A percentile compares a stretch with the other conserved stretches of the same genome.
phyloP scores from a whole-genome alignment of 2,329 filamentous ascomycete genomes.

The Trichoderma afroharzianum region DNA sequence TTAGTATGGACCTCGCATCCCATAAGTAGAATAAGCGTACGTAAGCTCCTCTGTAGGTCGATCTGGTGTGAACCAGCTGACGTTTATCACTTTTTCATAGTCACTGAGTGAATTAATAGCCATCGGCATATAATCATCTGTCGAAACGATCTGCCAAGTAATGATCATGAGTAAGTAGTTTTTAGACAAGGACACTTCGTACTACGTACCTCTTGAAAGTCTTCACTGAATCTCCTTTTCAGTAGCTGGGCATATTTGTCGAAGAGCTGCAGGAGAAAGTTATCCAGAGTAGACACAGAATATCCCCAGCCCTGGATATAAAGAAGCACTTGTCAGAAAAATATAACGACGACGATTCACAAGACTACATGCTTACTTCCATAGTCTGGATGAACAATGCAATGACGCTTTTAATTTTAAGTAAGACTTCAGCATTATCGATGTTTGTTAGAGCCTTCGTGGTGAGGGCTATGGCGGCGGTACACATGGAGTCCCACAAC shows the following conservation, averaged over 20 bases:
- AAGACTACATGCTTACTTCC: conserved; percentile 60
- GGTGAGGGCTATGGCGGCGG: conserved; percentile 77
- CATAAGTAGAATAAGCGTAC: conserved; percentile 45
- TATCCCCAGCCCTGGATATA: conserved; percentile 79
- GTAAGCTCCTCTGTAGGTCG: conserved; percentile 70
- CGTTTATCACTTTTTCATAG: conserved; percentile 91
- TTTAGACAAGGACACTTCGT: background rate
- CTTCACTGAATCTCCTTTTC: conserved; percentile 86
- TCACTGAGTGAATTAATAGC: conserved; percentile 86
- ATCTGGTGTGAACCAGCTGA: conserved; percentile 92
- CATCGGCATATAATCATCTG: conserved; percentile 99
- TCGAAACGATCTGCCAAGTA: conserved; percentile 61
- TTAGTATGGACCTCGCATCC: conserved; percentile 7
- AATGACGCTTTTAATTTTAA: conserved; percentile 94
- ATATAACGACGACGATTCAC: background rate
- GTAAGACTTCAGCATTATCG: conserved; percentile 80
- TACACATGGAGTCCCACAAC: conserved; percentile 97
- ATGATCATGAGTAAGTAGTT: background rate
- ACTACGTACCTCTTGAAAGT: conserved; percentile 76
- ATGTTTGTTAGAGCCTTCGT: conserved; percentile 73
- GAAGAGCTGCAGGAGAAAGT: conserved; percentile 83
- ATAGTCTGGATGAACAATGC: conserved; percentile 97
- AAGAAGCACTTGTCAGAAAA: conserved; percentile 38
- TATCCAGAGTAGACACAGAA: conserved; percentile 74
- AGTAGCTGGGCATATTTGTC: conserved; percentile 90